phyloP scores from a whole-genome alignment of 2,329 filamentous ascomycete species.

The Trichophyton equinum region DNA sequence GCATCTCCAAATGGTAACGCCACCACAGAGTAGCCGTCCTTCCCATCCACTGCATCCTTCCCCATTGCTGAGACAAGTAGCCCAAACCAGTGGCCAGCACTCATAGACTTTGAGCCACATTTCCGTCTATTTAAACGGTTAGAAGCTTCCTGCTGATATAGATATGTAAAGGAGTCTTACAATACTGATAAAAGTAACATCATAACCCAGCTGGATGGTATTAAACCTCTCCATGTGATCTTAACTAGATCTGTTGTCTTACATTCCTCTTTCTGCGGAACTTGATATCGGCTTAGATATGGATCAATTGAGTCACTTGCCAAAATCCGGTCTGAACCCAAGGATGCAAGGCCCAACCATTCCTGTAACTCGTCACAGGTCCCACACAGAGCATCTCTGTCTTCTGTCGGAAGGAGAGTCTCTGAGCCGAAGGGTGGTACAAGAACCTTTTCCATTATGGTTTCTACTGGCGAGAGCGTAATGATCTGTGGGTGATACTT shows the following conservation, averaged over 20 bases:
- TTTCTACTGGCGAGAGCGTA: slow-evolving; percentile 18
- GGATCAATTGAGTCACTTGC: slow-evolving; percentile 30
- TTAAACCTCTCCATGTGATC: slow-evolving; percentile 33
- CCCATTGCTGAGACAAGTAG: slow-evolving; percentile 24
- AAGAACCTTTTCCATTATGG: slow-evolving; percentile 18
- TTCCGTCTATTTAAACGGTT: slow-evolving; percentile 5
- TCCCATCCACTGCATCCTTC: slow-evolving; percentile 28
- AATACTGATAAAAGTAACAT: slow-evolving; percentile 24
- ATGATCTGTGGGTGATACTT: slow-evolving; percentile 28
- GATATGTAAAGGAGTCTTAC: slow-evolving; percentile 20
- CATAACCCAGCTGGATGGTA: slow-evolving; percentile 30
- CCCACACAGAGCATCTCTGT: slow-evolving; percentile 43
- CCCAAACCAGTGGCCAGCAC: slow-evolving; percentile 23
- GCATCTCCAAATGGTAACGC: slow-evolving; percentile 4
- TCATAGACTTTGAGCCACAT: slow-evolving; percentile 1
- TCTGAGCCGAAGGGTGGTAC: slow-evolving; percentile 24
- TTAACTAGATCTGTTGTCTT: slow-evolving; percentile 22
- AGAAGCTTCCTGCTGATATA: not conserved
- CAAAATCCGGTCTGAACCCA: slow-evolving; percentile 29
- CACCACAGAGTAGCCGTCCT: slow-evolving; percentile 29
- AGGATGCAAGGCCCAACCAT: slow-evolving; percentile 49
- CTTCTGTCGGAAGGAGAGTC: slow-evolving; percentile 11
- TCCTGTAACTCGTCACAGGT: slow-evolving; percentile 45
- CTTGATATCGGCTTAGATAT: slow-evolving; percentile 33
- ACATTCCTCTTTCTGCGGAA: slow-evolving; percentile 22